Base-by-base conservation (phyloP, 2,329 filamentous ascomycete genomes). In the Niveomyces coronatus region DNA sequence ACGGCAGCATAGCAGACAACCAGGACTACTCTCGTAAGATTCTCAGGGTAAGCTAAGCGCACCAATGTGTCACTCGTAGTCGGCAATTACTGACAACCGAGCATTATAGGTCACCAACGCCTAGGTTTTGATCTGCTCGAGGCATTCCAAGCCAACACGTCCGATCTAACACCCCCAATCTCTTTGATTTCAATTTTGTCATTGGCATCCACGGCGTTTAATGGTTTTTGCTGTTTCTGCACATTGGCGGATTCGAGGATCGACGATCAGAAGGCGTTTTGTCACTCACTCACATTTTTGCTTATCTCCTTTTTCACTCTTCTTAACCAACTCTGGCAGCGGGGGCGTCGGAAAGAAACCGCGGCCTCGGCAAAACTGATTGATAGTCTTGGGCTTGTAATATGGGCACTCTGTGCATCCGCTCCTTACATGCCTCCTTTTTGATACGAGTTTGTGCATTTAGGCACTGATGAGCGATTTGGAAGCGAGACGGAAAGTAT, bases 1-100 rank as follows among this genome's bases (percentile, higher is more conserved):
- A 91, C 53, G 89, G 89, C 49, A 95, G 88, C 61, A 95, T 96
- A 60, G 89, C 88, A 37, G 89, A 96, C 60, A 93, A 95, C 63
- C 79, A 94, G 63, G 89, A 96, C 60, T 96, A 94, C 65, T 95
- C 89, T 45, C 79, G 89, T 64, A 83, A 85, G 64, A 95, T 96
- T 62, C 74, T 96, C 55, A 85, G 93, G 78, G 89, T 94, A 73
- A 48, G 75, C 65, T 41, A n/a, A 34, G 2, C 18, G 5, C 7
- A 15, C 15, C 1, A 18, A 4, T 11, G 9, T 11, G 3, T 3
- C 13, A 32, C n/a, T 13, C 3, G 11, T 20, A 16, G n/a, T n/a
- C n/a, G n/a, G n/a, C n/a, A n/a, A n/a, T 31, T 3, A 7, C 14
- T 15, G 15, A 46, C 56, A 46, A 52, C 45, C 27, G 4, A 14